Conservation (phyloP, 2,329 filamentous ascomycete species). For the Tolypocladium paradoxum region DNA sequence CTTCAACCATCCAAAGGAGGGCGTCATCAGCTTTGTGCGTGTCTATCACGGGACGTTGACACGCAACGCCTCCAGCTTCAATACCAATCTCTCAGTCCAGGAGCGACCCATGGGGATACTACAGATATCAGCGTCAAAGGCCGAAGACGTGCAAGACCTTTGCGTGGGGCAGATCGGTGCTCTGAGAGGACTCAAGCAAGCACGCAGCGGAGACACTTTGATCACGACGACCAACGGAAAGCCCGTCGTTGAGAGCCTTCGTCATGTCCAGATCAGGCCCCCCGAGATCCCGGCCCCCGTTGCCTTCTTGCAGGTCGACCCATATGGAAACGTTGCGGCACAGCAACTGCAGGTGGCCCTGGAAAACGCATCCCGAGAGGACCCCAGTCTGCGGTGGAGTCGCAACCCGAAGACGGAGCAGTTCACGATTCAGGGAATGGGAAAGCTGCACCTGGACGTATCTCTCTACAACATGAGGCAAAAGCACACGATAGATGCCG, state of each 20-base stretch:
- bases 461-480: slow-evolving; percentile 78
- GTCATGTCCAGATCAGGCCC: slow-evolving; percentile 71
- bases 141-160: slow-evolving; percentile 73
- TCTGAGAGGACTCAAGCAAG: slow-evolving; percentile 77
- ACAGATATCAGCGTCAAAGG: slow-evolving; percentile 82
- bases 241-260: slow-evolving; percentile 56
- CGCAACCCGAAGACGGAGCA: slow-evolving; percentile 85
- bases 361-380: slow-evolving; percentile 72
- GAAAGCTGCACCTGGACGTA: slow-evolving; percentile 89
- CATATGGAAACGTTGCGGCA: slow-evolving; percentile 63
- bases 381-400: slow-evolving; percentile 79
- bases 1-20: slow-evolving; percentile 74
- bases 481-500: slow-evolving; percentile 76
- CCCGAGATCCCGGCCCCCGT: slow-evolving; percentile 88
- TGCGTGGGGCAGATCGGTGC: slow-evolving; percentile 87
- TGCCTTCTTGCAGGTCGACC: slow-evolving; percentile 92
- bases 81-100: slow-evolving; percentile 69
- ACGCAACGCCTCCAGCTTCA: slow-evolving; percentile 68
- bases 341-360: slow-evolving; percentile 70
- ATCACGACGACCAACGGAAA: slow-evolving; percentile 57
- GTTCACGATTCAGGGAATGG: slow-evolving; percentile 91
- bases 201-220: slow-evolving; percentile 89
- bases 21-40: slow-evolving; percentile 82
- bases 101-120: slow-evolving; percentile 74
- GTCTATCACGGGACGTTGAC: slow-evolving; percentile 79